phyloP scores from a whole-genome alignment of 1,139 yeast species.

The Geotrichum klebahnii region DNA sequence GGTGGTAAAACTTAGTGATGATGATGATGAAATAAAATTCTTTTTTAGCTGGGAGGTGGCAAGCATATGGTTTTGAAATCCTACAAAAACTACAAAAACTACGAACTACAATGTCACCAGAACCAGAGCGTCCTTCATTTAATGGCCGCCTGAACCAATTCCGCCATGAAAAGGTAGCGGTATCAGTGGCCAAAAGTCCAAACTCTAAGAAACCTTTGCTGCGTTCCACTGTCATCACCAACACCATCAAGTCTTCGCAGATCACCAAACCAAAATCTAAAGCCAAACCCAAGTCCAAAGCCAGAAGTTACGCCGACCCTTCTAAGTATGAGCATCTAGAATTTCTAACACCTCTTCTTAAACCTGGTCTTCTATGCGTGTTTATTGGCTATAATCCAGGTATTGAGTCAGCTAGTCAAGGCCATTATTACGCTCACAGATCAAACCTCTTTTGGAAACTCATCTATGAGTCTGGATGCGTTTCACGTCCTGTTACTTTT shows the following conservation, averaged over 20 bases:
- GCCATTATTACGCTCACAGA: conserved; percentile 72
- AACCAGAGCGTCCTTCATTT: conserved; percentile 21
- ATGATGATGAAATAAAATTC: neutral
- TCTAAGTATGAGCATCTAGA: conserved; percentile 32
- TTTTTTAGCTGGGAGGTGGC: neutral
- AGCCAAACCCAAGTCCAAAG: no score
- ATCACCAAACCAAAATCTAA: neutral
- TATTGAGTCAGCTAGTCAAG: conserved; percentile 54
- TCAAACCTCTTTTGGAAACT: conserved; percentile 69
- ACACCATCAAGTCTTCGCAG: neutral
- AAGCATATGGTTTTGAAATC: neutral
- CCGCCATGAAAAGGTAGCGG: neutral
- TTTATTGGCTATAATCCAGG: conserved; percentile 80
- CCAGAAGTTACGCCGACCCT: conserved; percentile 29
- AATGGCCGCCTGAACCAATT: conserved; percentile 21
- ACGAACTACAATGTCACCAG: conserved; percentile 12
- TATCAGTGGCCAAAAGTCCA: neutral
- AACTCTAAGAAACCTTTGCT: neutral
- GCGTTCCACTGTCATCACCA: no score
- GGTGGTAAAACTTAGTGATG: neutral
- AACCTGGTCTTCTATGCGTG: conserved; percentile 42
- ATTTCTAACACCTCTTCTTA: conserved; percentile 40
- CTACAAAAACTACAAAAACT: neutral
- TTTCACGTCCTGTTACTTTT: conserved; percentile 38
- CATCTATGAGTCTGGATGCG: conserved; percentile 51